phyloP scores from a whole-genome alignment of 352 stramenopile genomes.

The Pythium utonaiense region DNA sequence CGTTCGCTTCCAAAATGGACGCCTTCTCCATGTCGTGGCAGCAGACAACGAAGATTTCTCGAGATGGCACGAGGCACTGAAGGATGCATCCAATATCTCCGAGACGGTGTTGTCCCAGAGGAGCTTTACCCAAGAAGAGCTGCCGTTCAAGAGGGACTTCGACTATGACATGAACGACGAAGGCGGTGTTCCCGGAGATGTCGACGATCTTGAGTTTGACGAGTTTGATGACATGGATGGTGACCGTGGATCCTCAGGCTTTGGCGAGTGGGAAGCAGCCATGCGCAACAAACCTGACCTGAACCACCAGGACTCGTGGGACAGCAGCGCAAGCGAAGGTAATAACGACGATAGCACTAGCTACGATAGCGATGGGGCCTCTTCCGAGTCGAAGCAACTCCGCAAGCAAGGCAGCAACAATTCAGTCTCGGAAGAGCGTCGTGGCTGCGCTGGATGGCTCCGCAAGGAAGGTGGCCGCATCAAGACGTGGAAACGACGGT shows the following conservation, averaged over 20 bases:
- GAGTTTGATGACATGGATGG: slow-evolving; percentile 20
- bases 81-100: slow-evolving; percentile 54
- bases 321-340: slow-evolving; percentile 24
- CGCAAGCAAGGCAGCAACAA: slow-evolving; percentile 27
- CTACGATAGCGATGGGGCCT: slow-evolving; percentile 4
- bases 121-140: slow-evolving; percentile 20
- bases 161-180: slow-evolving; percentile 38
- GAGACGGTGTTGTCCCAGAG: slow-evolving; percentile 56
- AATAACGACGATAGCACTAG: slow-evolving; percentile 2
- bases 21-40: slow-evolving; percentile 59
- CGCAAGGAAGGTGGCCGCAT: slow-evolving; percentile 58
- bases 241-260: slow-evolving; percentile 27
- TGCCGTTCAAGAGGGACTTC: slow-evolving; percentile 48
- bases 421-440: slow-evolving; percentile 22
- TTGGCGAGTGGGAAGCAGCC: slow-evolving; percentile 48
- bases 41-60: slow-evolving; percentile 48
- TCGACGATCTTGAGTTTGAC: slow-evolving; percentile 1
- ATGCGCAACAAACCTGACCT: slow-evolving; percentile 43
- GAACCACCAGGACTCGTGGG: slow-evolving; percentile 33
- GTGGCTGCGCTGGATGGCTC: slow-evolving; percentile 58
- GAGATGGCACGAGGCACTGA: slow-evolving; percentile 52
- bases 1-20: slow-evolving; percentile 73
- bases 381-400: slow-evolving; percentile 9
- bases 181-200: slow-evolving; percentile 1
- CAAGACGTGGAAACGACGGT: slow-evolving; percentile 74